Percentiles rank a stretch among this genome's conserved stretches.
phyloP scores from a whole-genome alignment of 768 basidiomycete genomes.

The Megacollybia marginata region DNA sequence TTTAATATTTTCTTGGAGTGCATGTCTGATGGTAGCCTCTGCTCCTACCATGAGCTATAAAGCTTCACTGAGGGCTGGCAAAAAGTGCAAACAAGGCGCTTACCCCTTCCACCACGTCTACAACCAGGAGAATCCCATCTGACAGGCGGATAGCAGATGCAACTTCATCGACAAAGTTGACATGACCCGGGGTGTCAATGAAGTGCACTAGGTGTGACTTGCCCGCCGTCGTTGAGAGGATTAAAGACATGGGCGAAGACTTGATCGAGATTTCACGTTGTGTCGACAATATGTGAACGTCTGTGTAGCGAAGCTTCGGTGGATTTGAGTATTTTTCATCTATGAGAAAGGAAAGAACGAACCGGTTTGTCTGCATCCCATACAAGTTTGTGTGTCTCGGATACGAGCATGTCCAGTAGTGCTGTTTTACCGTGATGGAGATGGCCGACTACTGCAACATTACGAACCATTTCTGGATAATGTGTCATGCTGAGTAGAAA shows the following conservation, averaged over 20 bases:
- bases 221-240: slow-evolving; percentile 76
- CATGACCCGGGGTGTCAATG: slow-evolving; percentile 96
- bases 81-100: slow-evolving; percentile 20
- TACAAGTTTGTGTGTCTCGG: slow-evolving; percentile 90
- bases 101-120: slow-evolving; percentile 98
- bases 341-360: slow-evolving; percentile 17
- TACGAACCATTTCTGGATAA: slow-evolving; percentile 92
- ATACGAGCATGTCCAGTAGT: slow-evolving; percentile 93
- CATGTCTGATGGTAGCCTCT: slow-evolving; percentile 82
- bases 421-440: slow-evolving; percentile 98
- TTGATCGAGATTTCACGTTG: slow-evolving; percentile 92
- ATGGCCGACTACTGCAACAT: slow-evolving; percentile 94
- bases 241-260: slow-evolving; percentile 92
- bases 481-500: slow-evolving; percentile 88
- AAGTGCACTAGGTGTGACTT: slow-evolving; percentile 93
- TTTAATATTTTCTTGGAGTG: slow-evolving; percentile 81
- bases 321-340: background rate
- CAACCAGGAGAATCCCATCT: slow-evolving; percentile 89
- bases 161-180: slow-evolving; percentile 98
- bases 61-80: slow-evolving; percentile 7
- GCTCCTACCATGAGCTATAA: slow-evolving; percentile 86
- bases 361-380: slow-evolving; percentile 93
- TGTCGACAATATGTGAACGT: slow-evolving; percentile 86
- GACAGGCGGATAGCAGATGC: slow-evolving; percentile 79
- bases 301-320: slow-evolving; percentile 84